These are phyloP conservation scores for Hamamelis virginiana DNA, from an alignment of 164 flowering plant species.

Conservation along the genomic window DNA sequence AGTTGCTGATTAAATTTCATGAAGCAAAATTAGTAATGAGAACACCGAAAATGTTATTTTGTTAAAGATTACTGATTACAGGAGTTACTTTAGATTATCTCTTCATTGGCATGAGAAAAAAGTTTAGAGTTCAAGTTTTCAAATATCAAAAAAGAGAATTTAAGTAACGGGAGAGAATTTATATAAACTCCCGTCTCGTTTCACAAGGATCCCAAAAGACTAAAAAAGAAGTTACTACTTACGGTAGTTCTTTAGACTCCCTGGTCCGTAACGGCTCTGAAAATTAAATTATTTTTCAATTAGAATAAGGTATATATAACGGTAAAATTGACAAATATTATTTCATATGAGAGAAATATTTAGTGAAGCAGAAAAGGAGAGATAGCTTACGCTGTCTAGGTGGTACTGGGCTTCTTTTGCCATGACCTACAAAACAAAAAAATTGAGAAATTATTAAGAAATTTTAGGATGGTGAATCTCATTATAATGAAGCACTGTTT, in stretches of 20 bases:
- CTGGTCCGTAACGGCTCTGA: neutral
- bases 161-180: too few species aligned
- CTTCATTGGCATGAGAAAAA: too few species aligned
- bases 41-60: too few species aligned
- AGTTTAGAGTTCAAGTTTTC: too few species aligned
- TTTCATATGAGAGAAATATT: neutral
- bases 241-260: neutral
- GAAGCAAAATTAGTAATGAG: too few species aligned
- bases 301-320: neutral
- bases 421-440: slow-evolving; percentile 23
- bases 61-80: neutral
- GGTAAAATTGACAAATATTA: neutral
- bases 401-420: slow-evolving; percentile 28
- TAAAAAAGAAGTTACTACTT: too few species aligned
- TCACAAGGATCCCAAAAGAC: too few species aligned
- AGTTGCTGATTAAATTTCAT: too few species aligned
- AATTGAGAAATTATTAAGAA: neutral
- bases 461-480: neutral
- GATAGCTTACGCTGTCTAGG: slow-evolving; percentile 22
- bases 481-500: neutral
- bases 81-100: too few species aligned
- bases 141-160: too few species aligned
- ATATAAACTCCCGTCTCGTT: too few species aligned
- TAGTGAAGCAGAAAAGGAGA: neutral
- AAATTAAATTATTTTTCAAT: neutral